Conservation (phyloP, 1,284 basidiomycete species). For the Meira miltonrushii region DNA sequence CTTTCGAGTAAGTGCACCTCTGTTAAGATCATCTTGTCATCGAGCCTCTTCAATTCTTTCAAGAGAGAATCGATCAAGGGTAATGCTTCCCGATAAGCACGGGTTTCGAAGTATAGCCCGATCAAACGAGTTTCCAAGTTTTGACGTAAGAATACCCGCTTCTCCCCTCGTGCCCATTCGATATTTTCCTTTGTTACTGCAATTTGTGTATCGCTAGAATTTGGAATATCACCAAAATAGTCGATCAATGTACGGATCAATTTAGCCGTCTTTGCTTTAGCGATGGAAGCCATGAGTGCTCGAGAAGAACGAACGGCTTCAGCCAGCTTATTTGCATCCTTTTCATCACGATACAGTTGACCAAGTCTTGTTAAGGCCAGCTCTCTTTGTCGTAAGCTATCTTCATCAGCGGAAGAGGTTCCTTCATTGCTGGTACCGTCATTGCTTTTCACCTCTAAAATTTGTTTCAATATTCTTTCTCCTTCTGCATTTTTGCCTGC, state of each 20-base stretch:
- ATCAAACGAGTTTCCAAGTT: constrained; percentile 86
- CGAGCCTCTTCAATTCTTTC: constrained; percentile 82
- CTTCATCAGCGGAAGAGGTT: constrained; percentile 55
- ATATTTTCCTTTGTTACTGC: constrained; percentile 82
- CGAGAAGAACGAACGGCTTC: constrained; percentile 80
- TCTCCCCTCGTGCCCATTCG: constrained; percentile 84
- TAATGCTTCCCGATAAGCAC: constrained; percentile 74
- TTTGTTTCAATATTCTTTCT: constrained; percentile 40
- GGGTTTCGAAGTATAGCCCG: constrained; percentile 71
- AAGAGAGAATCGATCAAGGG: constrained; percentile 76
- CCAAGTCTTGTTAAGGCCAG: constrained; percentile 79
- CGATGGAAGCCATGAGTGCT: constrained; percentile 85
- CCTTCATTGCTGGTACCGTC: not conserved
- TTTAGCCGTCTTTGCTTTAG: constrained; percentile 97
- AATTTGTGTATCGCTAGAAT: constrained; percentile 75
- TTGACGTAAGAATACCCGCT: constrained; percentile 92
- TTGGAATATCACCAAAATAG: constrained; percentile 73
- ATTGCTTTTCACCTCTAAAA: constrained; percentile 22
- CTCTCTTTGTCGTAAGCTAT: constrained; percentile 74
- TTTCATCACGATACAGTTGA: constrained; percentile 77
- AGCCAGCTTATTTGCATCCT: constrained; percentile 79
- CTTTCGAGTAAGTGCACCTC: constrained; percentile 93
- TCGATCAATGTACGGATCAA: constrained; percentile 88
- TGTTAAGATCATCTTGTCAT: constrained; percentile 96
- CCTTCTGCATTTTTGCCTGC: constrained; percentile 32